Evolutionary conservation across 805 yeast species (phyloP), one percentile per base, ranked within the genome.

Genomic region (Saccharomycopsis capsularis): DNA sequence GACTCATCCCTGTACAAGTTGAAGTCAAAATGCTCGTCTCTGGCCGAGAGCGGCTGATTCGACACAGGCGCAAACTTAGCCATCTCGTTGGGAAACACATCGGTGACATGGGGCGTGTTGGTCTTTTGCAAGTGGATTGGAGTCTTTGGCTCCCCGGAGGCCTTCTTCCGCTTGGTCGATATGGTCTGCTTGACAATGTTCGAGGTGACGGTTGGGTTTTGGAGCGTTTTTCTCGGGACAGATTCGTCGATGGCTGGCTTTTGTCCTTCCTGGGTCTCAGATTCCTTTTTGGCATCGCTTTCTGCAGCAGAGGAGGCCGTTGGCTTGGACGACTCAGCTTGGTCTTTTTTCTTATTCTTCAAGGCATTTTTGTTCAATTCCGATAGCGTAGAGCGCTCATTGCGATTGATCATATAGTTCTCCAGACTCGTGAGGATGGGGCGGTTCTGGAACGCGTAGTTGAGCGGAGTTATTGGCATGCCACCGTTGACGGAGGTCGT

Each of bases 21-120:
- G n/a, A 60, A 27, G 34, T 60, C 61, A 51, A 73, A 73, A 46
- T 60, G 64, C 44, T 67, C 72, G 21, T 66, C 59, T 56, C 75
- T 78, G 0, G 80, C 73, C 37, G 74, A 68, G 7, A 75, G 61
- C 3, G 81, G 80, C 56, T 76, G 81, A 15, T 78, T 71, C 23
- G 63, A 63, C 37, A 73, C 56, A 9, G 80, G 81, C 0, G 80
- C 80, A 19, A 64, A 67, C 50, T 69, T 67, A 16, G 71, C 61
- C 38, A 65, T 64, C 51, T 73, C 76, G 2, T 73, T 74, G 47
- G 66, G 68, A 55, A 72, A 76, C 2, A 76, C 76, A 56, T 76
- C 81, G 3, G 75, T 68, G 1, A 74, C 78, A 40, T 68, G 65
- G 11, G 56, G 56, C n/a, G 56, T 53, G 29, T 51, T 51, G 15